These are phyloP conservation scores for Mercurialis annua DNA, from an alignment of 345 rosid species.

Conservation along the genomic window DNA sequence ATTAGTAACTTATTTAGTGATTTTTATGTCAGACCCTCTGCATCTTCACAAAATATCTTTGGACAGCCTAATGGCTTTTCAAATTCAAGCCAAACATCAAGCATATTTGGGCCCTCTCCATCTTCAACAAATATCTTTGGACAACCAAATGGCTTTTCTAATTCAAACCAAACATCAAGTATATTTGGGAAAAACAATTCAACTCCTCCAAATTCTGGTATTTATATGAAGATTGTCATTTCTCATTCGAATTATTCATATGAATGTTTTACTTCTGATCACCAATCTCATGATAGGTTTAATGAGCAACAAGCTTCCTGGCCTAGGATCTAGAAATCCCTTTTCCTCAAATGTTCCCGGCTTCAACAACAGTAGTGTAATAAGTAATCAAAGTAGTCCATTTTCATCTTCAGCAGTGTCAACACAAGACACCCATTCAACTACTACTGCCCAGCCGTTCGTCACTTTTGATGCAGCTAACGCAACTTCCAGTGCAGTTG, in stretches of 20 bases:
- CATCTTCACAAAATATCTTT: constrained; percentile 32
- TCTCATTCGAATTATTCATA: constrained; percentile 1
- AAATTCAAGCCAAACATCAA: constrained; percentile 39
- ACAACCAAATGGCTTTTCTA: constrained; percentile 41
- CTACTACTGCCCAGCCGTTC: constrained; percentile 21
- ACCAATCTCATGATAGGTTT: constrained; percentile 22
- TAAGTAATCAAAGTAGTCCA: constrained; percentile 19
- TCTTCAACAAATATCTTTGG: constrained; percentile 37
- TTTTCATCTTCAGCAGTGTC: constrained; percentile 25
- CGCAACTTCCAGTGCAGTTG: constrained; percentile 23
- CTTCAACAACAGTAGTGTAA: constrained; percentile 20
- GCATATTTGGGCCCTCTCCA: constrained; percentile 26
- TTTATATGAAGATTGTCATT: constrained; percentile 3
- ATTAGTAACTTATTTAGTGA: constrained; percentile 8
- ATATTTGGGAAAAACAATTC: constrained; percentile 22
- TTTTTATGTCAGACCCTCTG: constrained; percentile 31
- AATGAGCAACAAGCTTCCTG: constrained; percentile 27
- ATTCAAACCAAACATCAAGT: constrained; percentile 39
- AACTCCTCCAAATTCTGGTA: constrained; percentile 31
- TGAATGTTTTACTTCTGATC: constrained; percentile 12
- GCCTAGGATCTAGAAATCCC: constrained; percentile 21
- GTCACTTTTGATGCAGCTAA: constrained; percentile 4
- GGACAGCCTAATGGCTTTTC: constrained; percentile 44
- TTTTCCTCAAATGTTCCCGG: constrained; percentile 21
- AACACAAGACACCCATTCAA: constrained; percentile 17